Percentiles rank a stretch among this genome's conserved stretches.
Evolutionary conservation across 2,329 filamentous ascomycete genomes (phyloP).

Genomic region (Paecilomyces niveus): DNA sequence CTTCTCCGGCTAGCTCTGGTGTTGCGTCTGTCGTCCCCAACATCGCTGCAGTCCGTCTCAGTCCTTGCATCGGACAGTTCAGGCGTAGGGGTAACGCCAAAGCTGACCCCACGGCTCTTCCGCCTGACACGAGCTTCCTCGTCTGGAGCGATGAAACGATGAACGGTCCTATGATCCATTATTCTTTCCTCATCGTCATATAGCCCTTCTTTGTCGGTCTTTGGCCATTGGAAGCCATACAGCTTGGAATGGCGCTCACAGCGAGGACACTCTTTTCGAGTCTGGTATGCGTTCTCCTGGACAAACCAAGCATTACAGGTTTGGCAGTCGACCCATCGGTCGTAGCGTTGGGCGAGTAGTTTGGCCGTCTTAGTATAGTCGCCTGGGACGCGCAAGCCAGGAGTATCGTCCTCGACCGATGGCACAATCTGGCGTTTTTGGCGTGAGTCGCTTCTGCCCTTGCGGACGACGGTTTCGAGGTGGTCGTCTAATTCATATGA

Average conservation of each 20-base stretch:
- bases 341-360: conserved; percentile 67
- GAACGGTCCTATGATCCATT: conserved; percentile 77
- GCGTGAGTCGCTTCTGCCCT: conserved; percentile 12
- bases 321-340: conserved; percentile 81
- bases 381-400: conserved; percentile 52
- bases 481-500: conserved; percentile 21
- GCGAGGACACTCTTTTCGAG: conserved; percentile 75
- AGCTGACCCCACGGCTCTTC: conserved; percentile 30
- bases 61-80: conserved; percentile 31
- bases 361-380: conserved; percentile 78
- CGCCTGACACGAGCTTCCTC: conserved; percentile 50
- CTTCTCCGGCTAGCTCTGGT: conserved; percentile 28
- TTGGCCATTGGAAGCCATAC: conserved; percentile 93
- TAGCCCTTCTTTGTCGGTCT: conserved; percentile 74
- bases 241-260: conserved; percentile 94
- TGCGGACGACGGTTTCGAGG: conserved; percentile 10
- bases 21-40: conserved; percentile 24
- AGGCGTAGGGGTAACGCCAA: conserved; percentile 28
- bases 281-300: conserved; percentile 81
- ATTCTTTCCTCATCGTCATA: conserved; percentile 62
- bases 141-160: conserved; percentile 69
- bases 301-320: conserved; percentile 79
- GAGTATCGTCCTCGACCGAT: conserved; percentile 31
- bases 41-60: conserved; percentile 32
- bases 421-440: conserved; percentile 22